Percentiles rank a stretch among this genome's conserved stretches.
Evolutionary conservation across 83 land plant species (phyloP).

Genomic region (Picea engelmannii): DNA sequence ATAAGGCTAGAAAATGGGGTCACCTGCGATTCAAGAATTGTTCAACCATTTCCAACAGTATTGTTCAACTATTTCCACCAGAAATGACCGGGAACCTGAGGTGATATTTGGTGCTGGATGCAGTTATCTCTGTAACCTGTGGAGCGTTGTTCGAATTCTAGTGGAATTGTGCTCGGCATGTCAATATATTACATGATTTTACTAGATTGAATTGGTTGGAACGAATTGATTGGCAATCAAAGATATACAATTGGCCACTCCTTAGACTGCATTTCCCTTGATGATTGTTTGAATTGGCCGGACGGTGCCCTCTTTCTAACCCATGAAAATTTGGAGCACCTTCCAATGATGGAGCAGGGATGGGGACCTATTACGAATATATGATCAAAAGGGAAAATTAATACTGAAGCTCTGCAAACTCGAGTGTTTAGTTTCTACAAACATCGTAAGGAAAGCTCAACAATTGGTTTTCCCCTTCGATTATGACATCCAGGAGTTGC

Average conservation of each 20-base stretch:
- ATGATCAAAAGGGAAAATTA: conserved; percentile 50
- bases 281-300: conserved; percentile 20
- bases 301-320: conserved; percentile 86
- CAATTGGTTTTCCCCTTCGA: no score
- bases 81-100: conserved; percentile 94
- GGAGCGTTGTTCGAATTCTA: conserved; percentile 91
- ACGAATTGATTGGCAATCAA: no score
- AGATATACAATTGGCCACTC: no score
- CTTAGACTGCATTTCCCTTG: no score
- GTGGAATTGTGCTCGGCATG: conserved; percentile 74
- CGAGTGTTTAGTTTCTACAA: no score
- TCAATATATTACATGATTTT: conserved; percentile 5
- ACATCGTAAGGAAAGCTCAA: no score
- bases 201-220: no score
- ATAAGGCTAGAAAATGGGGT: no score
- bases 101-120: conserved; percentile 89
- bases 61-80: conserved; percentile 75
- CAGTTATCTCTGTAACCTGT: conserved; percentile 86
- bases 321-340: conserved; percentile 83
- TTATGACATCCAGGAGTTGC: no score
- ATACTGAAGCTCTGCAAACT: no score
- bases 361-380: conserved; percentile 58
- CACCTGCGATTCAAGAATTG: no score
- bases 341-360: conserved; percentile 92
- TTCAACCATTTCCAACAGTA: conserved; percentile 28